These are phyloP conservation scores for Aegilops bicornis DNA, from an alignment of 176 grass and related monocot genomes.

Conservation along the genomic window DNA sequence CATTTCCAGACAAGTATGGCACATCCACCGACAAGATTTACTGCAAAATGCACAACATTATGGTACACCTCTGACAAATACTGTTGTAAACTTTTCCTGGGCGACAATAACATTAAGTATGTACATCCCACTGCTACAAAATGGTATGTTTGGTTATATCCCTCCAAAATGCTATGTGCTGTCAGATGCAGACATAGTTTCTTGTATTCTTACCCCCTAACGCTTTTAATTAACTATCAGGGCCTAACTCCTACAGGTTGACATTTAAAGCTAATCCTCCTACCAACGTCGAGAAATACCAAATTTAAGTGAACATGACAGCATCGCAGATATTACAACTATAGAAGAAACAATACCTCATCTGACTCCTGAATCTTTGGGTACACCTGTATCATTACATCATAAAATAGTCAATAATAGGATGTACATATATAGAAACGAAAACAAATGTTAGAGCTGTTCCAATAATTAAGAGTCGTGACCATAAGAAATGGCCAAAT, in stretches of 20 bases:
- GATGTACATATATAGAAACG: not conserved
- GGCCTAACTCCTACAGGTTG: not conserved
- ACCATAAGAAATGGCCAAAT: not conserved
- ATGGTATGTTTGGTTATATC: not conserved
- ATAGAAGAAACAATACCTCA: conserved; percentile 51
- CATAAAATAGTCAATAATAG: conserved; percentile 23
- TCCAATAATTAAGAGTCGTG: not conserved
- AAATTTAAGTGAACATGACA: conserved; percentile 6
- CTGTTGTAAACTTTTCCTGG: not conserved
- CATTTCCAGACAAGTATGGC: not conserved
- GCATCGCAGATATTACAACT: not conserved
- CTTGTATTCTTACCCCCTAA: not conserved
- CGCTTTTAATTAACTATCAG: conserved; percentile 3
- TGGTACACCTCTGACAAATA: not conserved
- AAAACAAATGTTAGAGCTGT: not conserved
- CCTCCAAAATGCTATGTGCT: not conserved
- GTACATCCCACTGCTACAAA: not conserved
- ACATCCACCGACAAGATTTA: not conserved
- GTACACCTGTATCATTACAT: conserved; percentile 62
- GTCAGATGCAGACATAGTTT: not conserved
- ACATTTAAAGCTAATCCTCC: not conserved
- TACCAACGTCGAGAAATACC: not conserved
- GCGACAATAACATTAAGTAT: not conserved
- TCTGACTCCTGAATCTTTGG: conserved; percentile 86
- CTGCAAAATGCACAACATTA: not conserved